A percentile compares a stretch with the other conserved stretches of the same genome.
These are phyloP conservation scores for Huntiella savannae DNA, from an alignment of 2,329 filamentous ascomycete species.

Conservation along the genomic window DNA sequence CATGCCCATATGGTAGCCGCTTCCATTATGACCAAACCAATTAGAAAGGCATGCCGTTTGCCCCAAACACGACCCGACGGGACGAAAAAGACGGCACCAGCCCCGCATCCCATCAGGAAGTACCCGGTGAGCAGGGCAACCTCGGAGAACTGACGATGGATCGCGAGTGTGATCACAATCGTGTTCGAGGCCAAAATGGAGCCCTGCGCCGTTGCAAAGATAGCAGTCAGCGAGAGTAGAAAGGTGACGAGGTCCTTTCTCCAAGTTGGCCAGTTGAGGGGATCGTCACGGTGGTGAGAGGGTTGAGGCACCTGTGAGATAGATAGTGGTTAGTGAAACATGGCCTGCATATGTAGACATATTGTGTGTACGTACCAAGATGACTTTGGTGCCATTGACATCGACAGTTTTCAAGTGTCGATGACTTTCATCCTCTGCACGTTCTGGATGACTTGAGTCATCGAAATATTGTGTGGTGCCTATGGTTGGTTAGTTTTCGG, in stretches of 20 bases:
- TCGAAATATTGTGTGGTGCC: constrained; percentile 48
- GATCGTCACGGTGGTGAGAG: constrained; percentile 78
- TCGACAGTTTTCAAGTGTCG: constrained; percentile 48
- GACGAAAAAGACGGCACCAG: constrained; percentile 70
- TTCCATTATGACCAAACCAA: constrained; percentile 58
- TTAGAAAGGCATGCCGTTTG: constrained; percentile 70
- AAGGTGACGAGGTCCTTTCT: constrained; percentile 63
- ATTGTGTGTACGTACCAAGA: constrained; percentile 38
- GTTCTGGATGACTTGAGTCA: constrained; percentile 30
- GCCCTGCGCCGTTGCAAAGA: constrained; percentile 69
- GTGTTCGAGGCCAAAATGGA: constrained; percentile 82
- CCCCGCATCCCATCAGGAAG: constrained; percentile 64
- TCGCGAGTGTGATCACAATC: constrained; percentile 51
- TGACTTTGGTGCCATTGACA: constrained; percentile 46
- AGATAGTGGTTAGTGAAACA: background rate
- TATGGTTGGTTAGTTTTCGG: constrained; percentile 15
- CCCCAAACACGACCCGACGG: constrained; percentile 81
- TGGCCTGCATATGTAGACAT: background rate
- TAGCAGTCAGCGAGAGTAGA: constrained; percentile 58
- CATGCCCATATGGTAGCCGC: constrained; percentile 63
- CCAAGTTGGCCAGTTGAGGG: constrained; percentile 71
- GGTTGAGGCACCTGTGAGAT: constrained; percentile 49
- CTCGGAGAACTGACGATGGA: constrained; percentile 46
- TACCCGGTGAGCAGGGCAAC: constrained; percentile 74
- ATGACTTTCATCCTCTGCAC: constrained; percentile 21